phyloP scores from a whole-genome alignment of 495 filamentous ascomycete genomes.

The Beverwykella pulmonaria region DNA sequence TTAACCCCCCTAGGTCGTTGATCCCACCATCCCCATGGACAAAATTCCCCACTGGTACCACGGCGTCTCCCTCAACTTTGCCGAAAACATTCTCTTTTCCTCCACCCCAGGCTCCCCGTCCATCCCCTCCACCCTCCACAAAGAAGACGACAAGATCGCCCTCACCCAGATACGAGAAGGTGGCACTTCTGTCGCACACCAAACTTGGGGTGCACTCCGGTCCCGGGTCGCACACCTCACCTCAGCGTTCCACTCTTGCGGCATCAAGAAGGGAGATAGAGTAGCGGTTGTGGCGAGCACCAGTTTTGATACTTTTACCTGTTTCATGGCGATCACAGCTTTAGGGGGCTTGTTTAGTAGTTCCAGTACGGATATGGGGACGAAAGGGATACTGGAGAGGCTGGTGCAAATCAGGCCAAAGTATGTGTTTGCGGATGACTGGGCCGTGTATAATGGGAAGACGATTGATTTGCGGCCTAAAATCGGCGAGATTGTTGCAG shows the following conservation, averaged over 20 bases:
- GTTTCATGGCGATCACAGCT: slow-evolving; percentile 65
- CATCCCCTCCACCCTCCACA: slow-evolving; percentile 53
- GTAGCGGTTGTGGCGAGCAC: slow-evolving; percentile 72
- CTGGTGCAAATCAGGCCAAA: slow-evolving; percentile 70
- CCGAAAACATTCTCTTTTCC: slow-evolving; percentile 65
- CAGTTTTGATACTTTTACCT: slow-evolving; percentile 68
- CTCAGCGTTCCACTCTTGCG: slow-evolving; percentile 63
- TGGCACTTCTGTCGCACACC: slow-evolving; percentile 54
- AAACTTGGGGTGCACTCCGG: slow-evolving; percentile 68
- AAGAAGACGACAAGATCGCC: slow-evolving; percentile 71
- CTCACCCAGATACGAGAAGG: slow-evolving; percentile 75
- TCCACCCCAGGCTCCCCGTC: slow-evolving; percentile 40
- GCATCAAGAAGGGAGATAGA: slow-evolving; percentile 69
- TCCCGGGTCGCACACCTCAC: slow-evolving; percentile 57
- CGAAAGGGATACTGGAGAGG: slow-evolving; percentile 73
- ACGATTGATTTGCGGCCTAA: slow-evolving; percentile 69
- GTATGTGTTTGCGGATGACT: slow-evolving; percentile 78
- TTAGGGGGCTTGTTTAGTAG: slow-evolving; percentile 73
- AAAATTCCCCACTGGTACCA: slow-evolving; percentile 68
- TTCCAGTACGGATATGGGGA: slow-evolving; percentile 77
- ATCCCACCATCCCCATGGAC: slow-evolving; percentile 69
- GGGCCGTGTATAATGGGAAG: slow-evolving; percentile 77
- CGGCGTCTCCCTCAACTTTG: slow-evolving; percentile 64
- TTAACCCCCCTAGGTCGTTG: slow-evolving; percentile 52
- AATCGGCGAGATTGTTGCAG: slow-evolving; percentile 66